Percentiles rank a stretch among this genome's conserved stretches.
Conservation (phyloP, 768 basidiomycete genomes). For the Trametes villosa region DNA sequence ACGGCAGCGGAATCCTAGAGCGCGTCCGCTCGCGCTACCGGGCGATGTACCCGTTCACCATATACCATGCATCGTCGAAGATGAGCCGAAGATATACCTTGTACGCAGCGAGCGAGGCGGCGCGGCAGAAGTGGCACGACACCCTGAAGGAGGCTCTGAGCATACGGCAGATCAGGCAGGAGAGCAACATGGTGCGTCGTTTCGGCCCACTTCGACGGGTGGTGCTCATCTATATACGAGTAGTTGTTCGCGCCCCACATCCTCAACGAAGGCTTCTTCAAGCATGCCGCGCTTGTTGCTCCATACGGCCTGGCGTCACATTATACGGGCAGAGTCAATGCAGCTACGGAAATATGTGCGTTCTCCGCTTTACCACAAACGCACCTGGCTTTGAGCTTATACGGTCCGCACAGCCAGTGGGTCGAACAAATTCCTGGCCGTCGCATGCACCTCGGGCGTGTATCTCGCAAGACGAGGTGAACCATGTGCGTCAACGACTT, state of each 20-base stretch:
- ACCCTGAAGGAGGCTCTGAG: constrained; percentile 65
- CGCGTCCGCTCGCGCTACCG: constrained; percentile 54
- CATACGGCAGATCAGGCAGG: constrained; percentile 65
- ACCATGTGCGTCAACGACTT: constrained; percentile 48
- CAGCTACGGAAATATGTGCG: constrained; percentile 69
- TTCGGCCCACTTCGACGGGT: constrained; percentile 12
- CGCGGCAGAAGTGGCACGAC: constrained; percentile 66
- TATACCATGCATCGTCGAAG: constrained; percentile 69
- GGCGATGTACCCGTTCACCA: constrained; percentile 73
- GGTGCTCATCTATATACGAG: too few species aligned
- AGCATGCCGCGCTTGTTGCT: constrained; percentile 33
- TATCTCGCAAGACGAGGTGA: constrained; percentile 61
- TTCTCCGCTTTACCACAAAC: too few species aligned
- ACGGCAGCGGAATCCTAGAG: constrained; percentile 56
- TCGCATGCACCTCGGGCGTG: constrained; percentile 72
- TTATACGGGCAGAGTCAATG: constrained; percentile 61
- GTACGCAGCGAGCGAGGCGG: constrained; percentile 59
- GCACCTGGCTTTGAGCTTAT: constrained; percentile 17
- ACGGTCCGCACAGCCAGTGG: constrained; percentile 44
- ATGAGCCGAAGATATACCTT: constrained; percentile 70
- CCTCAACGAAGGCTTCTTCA: constrained; percentile 67
- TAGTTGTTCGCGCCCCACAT: constrained; percentile 71
- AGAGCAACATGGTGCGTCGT: constrained; percentile 68
- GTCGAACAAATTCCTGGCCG: constrained; percentile 61
- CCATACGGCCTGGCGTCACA: constrained; percentile 29